Conservation (phyloP, 371 early-diverging fungal genomes). For the Apophysomyces elegans region DNA sequence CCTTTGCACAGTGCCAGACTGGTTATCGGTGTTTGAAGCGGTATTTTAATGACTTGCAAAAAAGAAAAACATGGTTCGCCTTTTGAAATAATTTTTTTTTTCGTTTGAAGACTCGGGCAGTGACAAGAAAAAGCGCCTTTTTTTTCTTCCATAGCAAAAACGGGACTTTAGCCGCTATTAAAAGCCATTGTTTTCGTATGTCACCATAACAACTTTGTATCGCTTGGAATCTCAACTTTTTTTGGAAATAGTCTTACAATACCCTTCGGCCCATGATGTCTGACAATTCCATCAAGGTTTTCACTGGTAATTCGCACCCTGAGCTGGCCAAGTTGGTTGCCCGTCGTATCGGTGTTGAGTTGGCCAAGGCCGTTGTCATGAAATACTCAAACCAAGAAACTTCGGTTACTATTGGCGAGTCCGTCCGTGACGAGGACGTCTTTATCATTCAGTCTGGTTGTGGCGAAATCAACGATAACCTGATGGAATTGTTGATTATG, state of each 20-base stretch:
- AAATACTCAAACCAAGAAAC: conserved; percentile 98
- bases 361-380: conserved; percentile 88
- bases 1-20: too few species aligned
- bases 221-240: background rate
- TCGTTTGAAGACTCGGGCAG: conserved; percentile 6
- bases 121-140: background rate
- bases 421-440: conserved; percentile 94
- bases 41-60: background rate
- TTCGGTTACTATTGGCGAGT: conserved; percentile 94
- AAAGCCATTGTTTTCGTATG: background rate
- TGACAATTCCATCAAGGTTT: conserved; percentile 82
- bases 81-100: conserved; percentile 1
- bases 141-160: background rate
- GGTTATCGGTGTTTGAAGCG: background rate
- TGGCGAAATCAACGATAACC: conserved; percentile 92
- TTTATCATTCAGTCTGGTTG: conserved; percentile 90
- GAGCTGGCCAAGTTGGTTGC: conserved; percentile 91
- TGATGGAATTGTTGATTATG: conserved; percentile 97
- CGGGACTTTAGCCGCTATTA: background rate
- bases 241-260: background rate
- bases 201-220: background rate
- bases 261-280: conserved; percentile 30
- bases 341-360: conserved; percentile 84
- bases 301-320: conserved; percentile 96
- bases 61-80: background rate